Conservation (phyloP, 176 grass and related monocot species). For the Lolium rigidum region DNA sequence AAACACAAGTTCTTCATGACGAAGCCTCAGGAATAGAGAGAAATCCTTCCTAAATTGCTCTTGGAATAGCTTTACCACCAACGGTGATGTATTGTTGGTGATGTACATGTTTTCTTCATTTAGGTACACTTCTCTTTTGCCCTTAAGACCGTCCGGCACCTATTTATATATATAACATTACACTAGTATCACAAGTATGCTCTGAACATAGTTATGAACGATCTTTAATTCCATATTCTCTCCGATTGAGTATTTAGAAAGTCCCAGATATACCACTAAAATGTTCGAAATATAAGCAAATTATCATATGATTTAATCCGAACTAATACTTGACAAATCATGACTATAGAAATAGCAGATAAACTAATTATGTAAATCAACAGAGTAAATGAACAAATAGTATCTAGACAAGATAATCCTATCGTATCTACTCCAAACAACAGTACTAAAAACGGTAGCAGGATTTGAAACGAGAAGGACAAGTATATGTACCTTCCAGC, state of each 20-base stretch:
- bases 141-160: background rate
- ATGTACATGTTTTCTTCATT: constrained; percentile 38
- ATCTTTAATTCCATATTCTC: background rate
- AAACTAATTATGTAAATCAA: no score
- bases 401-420: no score
- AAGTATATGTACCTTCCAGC: no score
- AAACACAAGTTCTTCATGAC: constrained; percentile 35
- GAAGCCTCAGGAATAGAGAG: constrained; percentile 51
- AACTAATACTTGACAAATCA: no score
- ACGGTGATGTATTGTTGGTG: constrained; percentile 13
- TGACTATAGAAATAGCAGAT: no score
- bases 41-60: constrained; percentile 54
- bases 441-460: no score
- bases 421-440: no score
- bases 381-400: no score
- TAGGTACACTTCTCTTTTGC: background rate
- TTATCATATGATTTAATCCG: no score
- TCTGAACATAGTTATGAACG: background rate
- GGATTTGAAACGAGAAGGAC: no score
- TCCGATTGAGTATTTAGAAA: background rate
- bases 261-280: background rate
- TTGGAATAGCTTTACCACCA: constrained; percentile 45
- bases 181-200: background rate
- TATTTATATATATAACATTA: background rate
- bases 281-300: no score